Evolutionary conservation across 73 alveolate species (phyloP), one percentile per base, ranked within the genome.

Genomic region (Diophrys appendiculata): DNA sequence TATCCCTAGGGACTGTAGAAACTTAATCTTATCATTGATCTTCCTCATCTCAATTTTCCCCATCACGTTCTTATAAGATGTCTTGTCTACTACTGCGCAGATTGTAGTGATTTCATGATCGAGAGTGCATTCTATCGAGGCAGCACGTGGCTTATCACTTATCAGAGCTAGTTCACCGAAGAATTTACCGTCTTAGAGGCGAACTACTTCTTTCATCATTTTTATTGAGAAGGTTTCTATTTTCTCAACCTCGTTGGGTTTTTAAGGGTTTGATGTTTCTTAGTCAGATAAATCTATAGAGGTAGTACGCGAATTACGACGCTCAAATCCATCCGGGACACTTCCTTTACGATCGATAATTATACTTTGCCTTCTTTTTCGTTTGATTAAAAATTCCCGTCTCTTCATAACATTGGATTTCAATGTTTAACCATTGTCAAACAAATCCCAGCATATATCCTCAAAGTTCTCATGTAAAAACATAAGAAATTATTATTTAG

Each of bases 131-230:
- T 43, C 28, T 13, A 82, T 73, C 29, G 90, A 73, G 22, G 90
- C 90, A 8, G 90, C 83, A 31, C 90, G 30, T 0, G 90, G 84
- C 74, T 72, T 73, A 8, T 73, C 29, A n/a, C 79, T 52, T 11
- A 82, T 82, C 5, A 82, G 68, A 1, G 90, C 90, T 3, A 82
- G 84, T 54, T 82, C 90, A 2, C 90, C 90, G 31, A 82, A 82
- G 60, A 18, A 43, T 43, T 43, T 5, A 18, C 60, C 60, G 5
- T 43, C 60, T 43, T 43, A 11, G 5, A 43, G 60, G 5, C 18
- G 60, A 18, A 43, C 60, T 11, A 43, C 60, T 43, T 5, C n/a
- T 43, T 43, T 43, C 60, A 43, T 43, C 60, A 43, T 43, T 43
- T 5, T 43, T 5, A 43, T 5, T 18, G 5, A 11, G 5, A 11